Evolutionary conservation across 2,329 filamentous ascomycete species (phyloP).

Genomic region (Neonectria hederae): DNA sequence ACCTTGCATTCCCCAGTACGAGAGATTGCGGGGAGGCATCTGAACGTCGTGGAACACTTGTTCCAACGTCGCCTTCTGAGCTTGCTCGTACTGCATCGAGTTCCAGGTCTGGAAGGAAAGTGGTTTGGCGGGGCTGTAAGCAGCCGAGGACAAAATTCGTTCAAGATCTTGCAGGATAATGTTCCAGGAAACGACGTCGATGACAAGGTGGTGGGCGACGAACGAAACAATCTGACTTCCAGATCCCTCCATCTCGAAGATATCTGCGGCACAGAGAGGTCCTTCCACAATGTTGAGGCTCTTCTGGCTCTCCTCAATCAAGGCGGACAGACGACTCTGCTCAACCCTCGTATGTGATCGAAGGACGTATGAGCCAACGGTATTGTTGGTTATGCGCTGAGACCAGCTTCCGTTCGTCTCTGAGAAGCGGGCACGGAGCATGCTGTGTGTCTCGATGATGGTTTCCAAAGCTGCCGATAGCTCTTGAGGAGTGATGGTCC

Average conservation of each 20-base stretch:
- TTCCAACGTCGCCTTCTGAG: neutral
- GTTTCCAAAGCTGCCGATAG: constrained; percentile 10
- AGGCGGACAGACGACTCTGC: neutral
- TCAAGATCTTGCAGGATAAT: constrained; percentile 54
- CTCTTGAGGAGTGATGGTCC: neutral
- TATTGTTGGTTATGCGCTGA: constrained; percentile 21
- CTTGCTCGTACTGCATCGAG: neutral
- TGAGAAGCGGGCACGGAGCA: constrained; percentile 31
- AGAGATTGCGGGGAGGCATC: neutral
- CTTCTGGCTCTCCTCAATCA: constrained; percentile 19
- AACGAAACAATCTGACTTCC: constrained; percentile 38
- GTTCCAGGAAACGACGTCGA: constrained; percentile 55
- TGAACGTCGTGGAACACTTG: neutral
- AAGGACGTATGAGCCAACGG: constrained; percentile 9
- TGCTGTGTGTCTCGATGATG: constrained; percentile 28
- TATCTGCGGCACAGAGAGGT: constrained; percentile 22
- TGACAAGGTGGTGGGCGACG: constrained; percentile 45
- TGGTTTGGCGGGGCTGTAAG: neutral
- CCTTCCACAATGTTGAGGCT: constrained; percentile 17
- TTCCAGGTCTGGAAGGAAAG: constrained; percentile 22
- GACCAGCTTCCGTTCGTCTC: neutral
- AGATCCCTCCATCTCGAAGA: constrained; percentile 22
- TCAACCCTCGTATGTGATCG: neutral
- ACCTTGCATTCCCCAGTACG: neutral
- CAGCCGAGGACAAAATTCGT: constrained; percentile 42